Conservation (phyloP, 495 filamentous ascomycete species). For the Neurospora pannonica region DNA sequence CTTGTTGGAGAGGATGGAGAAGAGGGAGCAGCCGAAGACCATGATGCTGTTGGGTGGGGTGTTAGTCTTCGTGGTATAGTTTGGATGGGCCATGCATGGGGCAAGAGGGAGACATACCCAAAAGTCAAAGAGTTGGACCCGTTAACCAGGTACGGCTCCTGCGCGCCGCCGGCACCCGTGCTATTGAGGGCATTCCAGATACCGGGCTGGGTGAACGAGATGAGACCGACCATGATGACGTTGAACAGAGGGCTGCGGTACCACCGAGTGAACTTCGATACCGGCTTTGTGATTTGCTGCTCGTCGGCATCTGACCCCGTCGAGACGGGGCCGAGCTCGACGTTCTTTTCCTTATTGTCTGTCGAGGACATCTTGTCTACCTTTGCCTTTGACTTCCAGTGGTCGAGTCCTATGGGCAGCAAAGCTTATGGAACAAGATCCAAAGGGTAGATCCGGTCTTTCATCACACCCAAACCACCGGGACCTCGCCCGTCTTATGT, state of each 20-base stretch:
- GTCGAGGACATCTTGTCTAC: slow-evolving; percentile 12
- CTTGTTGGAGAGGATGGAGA: slow-evolving; percentile 42
- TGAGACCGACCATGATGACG: slow-evolving; percentile 44
- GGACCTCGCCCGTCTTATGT: background rate
- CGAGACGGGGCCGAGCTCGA: slow-evolving; percentile 4
- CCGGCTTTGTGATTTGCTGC: slow-evolving; percentile 13
- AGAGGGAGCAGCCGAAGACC: slow-evolving; percentile 45
- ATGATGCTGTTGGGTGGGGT: too few species aligned
- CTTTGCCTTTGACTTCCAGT: too few species aligned
- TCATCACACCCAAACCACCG: background rate
- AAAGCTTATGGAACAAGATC: background rate
- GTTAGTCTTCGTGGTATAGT: too few species aligned
- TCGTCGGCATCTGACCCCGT: slow-evolving; percentile 1
- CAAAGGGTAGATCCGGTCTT: background rate
- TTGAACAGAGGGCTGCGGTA: slow-evolving; percentile 48
- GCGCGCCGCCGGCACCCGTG: slow-evolving; percentile 48
- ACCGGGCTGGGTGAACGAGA: slow-evolving; percentile 48
- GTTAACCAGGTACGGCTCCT: slow-evolving; percentile 47
- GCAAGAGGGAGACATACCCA: slow-evolving; percentile 9
- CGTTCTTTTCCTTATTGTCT: slow-evolving; percentile 6
- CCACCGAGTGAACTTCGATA: slow-evolving; percentile 27
- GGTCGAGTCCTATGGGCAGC: background rate
- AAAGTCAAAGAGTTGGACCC: slow-evolving; percentile 50
- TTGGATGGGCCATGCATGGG: too few species aligned
- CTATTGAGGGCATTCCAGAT: slow-evolving; percentile 52